Conservation (phyloP, 495 filamentous ascomycete species). For the Cercophora newfieldiana region DNA sequence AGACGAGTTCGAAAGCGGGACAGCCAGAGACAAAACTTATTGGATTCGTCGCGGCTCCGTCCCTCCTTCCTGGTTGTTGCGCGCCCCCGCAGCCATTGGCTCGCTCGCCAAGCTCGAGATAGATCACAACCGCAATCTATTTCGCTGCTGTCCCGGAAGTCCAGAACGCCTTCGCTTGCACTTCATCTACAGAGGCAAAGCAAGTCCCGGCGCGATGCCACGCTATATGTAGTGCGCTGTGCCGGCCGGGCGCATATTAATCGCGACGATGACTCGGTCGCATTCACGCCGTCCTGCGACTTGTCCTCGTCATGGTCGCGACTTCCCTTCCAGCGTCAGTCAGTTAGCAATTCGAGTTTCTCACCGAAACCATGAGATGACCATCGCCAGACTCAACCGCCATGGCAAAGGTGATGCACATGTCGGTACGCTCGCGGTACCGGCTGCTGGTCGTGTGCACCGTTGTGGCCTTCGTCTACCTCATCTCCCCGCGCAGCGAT, state of each 20-base stretch:
- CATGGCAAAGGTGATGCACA: slow-evolving; percentile 15
- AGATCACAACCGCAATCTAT: background rate
- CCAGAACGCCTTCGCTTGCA: background rate
- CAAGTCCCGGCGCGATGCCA: background rate
- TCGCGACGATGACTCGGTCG: background rate
- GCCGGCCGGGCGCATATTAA: background rate
- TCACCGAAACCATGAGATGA: background rate
- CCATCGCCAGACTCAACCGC: background rate
- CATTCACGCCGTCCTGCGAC: too few species aligned
- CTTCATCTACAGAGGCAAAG: background rate
- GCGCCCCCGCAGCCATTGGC: background rate
- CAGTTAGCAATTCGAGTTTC: background rate
- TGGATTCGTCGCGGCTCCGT: background rate
- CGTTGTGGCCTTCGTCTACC: slow-evolving; percentile 7
- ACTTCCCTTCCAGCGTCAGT: background rate
- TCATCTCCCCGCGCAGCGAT: background rate
- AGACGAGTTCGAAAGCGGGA: background rate
- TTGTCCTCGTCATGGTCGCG: background rate
- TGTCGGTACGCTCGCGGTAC: slow-evolving; percentile 20
- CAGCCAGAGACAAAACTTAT: background rate
- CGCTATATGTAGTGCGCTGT: background rate
- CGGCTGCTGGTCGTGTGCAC: slow-evolving; percentile 16
- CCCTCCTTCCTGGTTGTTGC: background rate
- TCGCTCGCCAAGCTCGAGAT: background rate
- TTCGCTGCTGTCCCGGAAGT: background rate